Conservation (phyloP, 2,329 filamentous ascomycete species). For the Penicillium sp. region DNA sequence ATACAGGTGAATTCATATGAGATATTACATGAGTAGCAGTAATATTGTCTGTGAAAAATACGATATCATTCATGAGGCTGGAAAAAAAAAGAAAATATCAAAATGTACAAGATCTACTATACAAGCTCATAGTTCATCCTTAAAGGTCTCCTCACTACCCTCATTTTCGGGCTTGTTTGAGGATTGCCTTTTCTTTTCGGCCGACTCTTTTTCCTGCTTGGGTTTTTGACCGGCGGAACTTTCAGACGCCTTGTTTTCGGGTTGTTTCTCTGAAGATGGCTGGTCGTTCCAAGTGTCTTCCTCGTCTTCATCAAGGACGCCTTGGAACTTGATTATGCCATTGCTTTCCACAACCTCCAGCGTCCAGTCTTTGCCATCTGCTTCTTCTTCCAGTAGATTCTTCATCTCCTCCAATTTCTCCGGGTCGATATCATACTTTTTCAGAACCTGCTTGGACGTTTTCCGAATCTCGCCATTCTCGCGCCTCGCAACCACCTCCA, state of each 20-base stretch:
- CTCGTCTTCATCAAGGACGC: constrained; percentile 63
- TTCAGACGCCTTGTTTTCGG: constrained; percentile 18
- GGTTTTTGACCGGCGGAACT: constrained; percentile 25
- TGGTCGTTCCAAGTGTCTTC: constrained; percentile 44
- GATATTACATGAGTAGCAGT: background rate
- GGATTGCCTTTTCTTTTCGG: constrained; percentile 12
- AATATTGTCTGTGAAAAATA: too few species aligned
- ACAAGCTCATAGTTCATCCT: constrained; percentile 38
- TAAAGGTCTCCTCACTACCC: constrained; percentile 44
- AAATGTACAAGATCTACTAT: constrained; percentile 16
- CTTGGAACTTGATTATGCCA: constrained; percentile 65
- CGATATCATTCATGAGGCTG: background rate
- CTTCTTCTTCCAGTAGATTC: constrained; percentile 66
- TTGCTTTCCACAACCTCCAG: constrained; percentile 74
- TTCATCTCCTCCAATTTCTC: constrained; percentile 68
- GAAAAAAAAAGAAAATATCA: background rate
- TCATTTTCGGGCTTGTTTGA: constrained; percentile 13
- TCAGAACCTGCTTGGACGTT: constrained; percentile 66
- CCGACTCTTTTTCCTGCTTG: constrained; percentile 14
- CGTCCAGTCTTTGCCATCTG: constrained; percentile 73
- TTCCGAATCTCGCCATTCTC: constrained; percentile 63
- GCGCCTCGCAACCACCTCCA: constrained; percentile 53
- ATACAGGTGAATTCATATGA: too few species aligned
- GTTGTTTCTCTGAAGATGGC: constrained; percentile 6
- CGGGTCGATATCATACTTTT: constrained; percentile 64